phyloP scores from a whole-genome alignment of 345 rosid species.

The Trapa incisa region DNA sequence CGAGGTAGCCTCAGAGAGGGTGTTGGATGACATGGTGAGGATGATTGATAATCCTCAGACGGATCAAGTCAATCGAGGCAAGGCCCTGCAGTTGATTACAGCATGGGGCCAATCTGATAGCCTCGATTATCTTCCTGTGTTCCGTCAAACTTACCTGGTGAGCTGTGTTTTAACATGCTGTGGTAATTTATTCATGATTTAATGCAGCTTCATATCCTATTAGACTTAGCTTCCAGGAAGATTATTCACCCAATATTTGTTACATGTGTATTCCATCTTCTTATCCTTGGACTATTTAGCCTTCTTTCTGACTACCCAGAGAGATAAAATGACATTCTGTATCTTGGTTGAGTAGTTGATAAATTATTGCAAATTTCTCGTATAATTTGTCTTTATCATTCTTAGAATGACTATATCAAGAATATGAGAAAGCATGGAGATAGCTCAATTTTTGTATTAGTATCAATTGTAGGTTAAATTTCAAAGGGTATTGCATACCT shows the following conservation, averaged over 20 bases:
- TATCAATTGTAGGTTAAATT: too few species aligned
- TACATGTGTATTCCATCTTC: not conserved
- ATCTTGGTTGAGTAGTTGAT: not conserved
- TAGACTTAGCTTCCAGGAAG: not conserved
- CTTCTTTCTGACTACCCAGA: not conserved
- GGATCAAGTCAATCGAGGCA: conserved; percentile 34
- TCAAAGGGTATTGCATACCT: not conserved
- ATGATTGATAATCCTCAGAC: conserved; percentile 47
- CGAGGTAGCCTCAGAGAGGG: conserved; percentile 63
- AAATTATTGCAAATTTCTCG: not conserved
- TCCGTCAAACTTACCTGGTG: conserved; percentile 64
- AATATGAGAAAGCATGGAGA: not conserved
- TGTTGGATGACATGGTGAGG: conserved; percentile 81
- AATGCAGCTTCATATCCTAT: not conserved
- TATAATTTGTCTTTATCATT: not conserved
- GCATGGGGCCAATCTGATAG: conserved; percentile 77
- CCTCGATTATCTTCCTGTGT: conserved; percentile 70
- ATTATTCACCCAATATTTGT: not conserved
- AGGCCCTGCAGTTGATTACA: conserved; percentile 56
- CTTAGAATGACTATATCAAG: not conserved
- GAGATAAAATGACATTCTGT: not conserved
- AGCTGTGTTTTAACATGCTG: not conserved
- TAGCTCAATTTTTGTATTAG: too few species aligned
- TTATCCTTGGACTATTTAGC: not conserved
- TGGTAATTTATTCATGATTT: not conserved